phyloP scores from a whole-genome alignment of 1,139 yeast genomes.

The Yamadazyma triangularis region DNA sequence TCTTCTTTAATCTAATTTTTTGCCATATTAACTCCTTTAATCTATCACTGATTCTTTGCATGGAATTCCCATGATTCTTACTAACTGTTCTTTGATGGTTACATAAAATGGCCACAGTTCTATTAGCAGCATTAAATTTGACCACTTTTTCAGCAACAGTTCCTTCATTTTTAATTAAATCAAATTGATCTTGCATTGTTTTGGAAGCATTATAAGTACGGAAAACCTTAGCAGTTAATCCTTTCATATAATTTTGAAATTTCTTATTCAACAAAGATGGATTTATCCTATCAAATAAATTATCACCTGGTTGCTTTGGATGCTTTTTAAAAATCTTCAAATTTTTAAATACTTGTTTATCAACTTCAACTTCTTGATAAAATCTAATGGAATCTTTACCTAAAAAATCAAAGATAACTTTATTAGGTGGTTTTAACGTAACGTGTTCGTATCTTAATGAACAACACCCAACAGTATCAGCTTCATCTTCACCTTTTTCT shows the following conservation, averaged over 20 bases:
- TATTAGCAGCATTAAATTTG: conserved; percentile 88
- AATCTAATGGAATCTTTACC: conserved; percentile 95
- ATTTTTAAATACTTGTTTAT: conserved; percentile 83
- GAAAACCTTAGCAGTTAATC: conserved; percentile 92
- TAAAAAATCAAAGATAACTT: conserved; percentile 85
- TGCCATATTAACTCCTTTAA: conserved; percentile 83
- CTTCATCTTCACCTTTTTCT: conserved; percentile 95
- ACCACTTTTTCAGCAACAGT: conserved; percentile 85
- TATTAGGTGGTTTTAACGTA: conserved; percentile 79
- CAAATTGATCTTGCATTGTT: conserved; percentile 94
- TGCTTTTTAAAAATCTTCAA: conserved; percentile 78
- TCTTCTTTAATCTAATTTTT: conserved; percentile 66
- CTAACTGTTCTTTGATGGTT: conserved; percentile 94
- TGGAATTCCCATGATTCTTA: conserved; percentile 75
- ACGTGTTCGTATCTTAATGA: conserved; percentile 88
- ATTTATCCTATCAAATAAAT: conserved; percentile 83
- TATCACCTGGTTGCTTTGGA: conserved; percentile 90
- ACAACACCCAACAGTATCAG: conserved; percentile 98
- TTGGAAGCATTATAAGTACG: conserved; percentile 97
- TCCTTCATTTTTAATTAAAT: conserved; percentile 76
- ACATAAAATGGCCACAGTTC: conserved; percentile 93
- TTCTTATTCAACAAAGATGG: conserved; percentile 82
- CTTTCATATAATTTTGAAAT: conserved; percentile 86
- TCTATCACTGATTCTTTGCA: conserved; percentile 72
- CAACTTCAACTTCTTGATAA: conserved; percentile 90